Conservation (phyloP, 2,329 filamentous ascomycete genomes). For the Trichoderma afroharzianum region DNA sequence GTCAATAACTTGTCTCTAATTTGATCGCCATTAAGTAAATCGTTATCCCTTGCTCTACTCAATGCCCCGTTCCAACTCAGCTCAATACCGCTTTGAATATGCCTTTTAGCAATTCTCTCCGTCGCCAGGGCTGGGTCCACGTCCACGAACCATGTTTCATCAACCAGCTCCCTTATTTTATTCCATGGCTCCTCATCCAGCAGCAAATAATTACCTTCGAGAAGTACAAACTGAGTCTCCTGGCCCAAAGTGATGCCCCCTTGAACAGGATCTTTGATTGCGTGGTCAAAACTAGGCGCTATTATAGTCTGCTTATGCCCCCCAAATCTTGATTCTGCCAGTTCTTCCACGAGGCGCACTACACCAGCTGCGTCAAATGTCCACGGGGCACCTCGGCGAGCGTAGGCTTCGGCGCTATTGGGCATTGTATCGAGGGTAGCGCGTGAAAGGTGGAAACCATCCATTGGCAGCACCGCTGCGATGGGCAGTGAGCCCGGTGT, state of each 20-base stretch:
- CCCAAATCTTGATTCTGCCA: not conserved
- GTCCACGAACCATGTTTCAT: not conserved
- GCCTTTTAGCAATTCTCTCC: not conserved
- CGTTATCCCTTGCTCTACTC: not conserved
- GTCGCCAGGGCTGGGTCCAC: not conserved
- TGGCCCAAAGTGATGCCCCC: not conserved
- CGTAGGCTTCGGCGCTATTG: not conserved
- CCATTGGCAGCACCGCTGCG: not conserved
- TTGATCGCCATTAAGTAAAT: not conserved
- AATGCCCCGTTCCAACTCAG: not conserved
- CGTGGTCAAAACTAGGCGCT: not conserved
- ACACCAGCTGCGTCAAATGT: not conserved
- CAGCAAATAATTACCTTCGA: not conserved
- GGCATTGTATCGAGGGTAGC: not conserved
- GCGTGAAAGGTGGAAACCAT: not conserved
- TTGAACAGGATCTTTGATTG: not conserved
- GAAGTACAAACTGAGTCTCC: not conserved
- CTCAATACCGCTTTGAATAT: not conserved
- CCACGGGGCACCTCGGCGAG: not conserved
- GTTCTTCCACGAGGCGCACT: not conserved
- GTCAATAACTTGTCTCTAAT: not conserved
- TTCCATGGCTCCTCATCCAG: not conserved
- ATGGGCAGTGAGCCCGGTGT: not conserved
- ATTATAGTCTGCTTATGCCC: not conserved
- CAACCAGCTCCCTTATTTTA: not conserved